Evolutionary conservation across 352 stramenopile species (phyloP).

Genomic region (Phytophthora fragariae): DNA sequence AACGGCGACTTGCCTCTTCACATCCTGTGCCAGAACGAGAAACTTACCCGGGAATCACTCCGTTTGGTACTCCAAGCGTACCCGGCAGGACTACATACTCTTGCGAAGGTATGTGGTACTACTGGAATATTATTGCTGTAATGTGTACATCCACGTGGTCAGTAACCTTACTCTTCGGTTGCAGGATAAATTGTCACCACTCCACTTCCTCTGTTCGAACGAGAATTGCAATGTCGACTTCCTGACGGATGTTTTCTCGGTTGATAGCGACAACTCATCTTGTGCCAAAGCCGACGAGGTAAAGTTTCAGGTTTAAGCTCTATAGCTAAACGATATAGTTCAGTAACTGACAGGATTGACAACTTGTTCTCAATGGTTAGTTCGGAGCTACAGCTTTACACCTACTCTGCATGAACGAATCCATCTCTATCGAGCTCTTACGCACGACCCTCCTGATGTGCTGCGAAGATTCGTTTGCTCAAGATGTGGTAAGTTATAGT

Average conservation of each 20-base stretch:
- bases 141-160: neutral
- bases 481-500: conserved; percentile 51
- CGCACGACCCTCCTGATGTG: conserved; percentile 53
- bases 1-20: conserved; percentile 68
- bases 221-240: conserved; percentile 51
- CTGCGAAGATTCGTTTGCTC: conserved; percentile 47
- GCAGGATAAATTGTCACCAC: conserved; percentile 52
- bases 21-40: conserved; percentile 56
- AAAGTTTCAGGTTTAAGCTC: neutral
- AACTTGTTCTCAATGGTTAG: conserved; percentile 23
- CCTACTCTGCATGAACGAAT: conserved; percentile 72
- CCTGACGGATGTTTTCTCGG: conserved; percentile 47
- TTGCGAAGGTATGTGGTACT: conserved; percentile 39
- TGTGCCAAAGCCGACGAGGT: conserved; percentile 27
- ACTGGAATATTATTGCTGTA: neutral
- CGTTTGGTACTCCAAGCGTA: conserved; percentile 37
- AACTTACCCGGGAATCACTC: conserved; percentile 40
- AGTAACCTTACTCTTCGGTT: neutral
- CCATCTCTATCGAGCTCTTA: conserved; percentile 45
- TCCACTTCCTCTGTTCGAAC: conserved; percentile 64
- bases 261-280: conserved; percentile 44
- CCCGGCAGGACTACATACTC: conserved; percentile 39
- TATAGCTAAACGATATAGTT: neutral
- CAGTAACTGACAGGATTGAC: neutral
- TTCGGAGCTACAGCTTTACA: conserved; percentile 69